A percentile compares a stretch with the other conserved stretches of the same genome.
Evolutionary conservation across 1,284 basidiomycete genomes (phyloP).

Genomic region (Exobasidium cylindrosporum): DNA sequence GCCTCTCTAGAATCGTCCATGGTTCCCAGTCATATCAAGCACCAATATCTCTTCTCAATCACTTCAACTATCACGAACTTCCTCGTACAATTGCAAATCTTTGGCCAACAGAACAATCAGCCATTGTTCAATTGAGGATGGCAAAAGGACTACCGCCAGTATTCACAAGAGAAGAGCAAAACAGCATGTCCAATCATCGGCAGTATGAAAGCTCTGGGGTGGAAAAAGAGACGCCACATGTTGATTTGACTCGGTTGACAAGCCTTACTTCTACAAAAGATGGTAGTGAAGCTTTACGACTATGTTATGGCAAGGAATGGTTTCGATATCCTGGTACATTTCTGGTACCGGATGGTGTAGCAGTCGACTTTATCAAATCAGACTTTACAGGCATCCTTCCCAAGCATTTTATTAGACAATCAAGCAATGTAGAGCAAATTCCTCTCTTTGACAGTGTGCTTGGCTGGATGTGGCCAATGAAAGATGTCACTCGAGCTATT

Average conservation of each 20-base stretch:
- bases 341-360: conserved; percentile 70
- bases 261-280: not conserved
- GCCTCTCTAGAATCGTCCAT: conserved; percentile 75
- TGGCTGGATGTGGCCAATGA: conserved; percentile 56
- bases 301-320: conserved; percentile 95
- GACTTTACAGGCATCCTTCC: conserved; percentile 87
- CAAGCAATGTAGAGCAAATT: not conserved
- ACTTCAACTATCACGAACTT: conserved; percentile 75
- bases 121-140: conserved; percentile 21
- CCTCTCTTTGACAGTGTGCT: conserved; percentile 52
- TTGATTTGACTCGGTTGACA: conserved; percentile 12
- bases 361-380: conserved; percentile 84
- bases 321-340: conserved; percentile 88
- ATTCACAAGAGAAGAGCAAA: conserved; percentile 23
- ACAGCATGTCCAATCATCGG: conserved; percentile 22
- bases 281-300: conserved; percentile 20
- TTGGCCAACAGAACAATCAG: conserved; percentile 25
- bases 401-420: conserved; percentile 64
- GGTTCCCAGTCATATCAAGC: conserved; percentile 67
- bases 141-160: conserved; percentile 25
- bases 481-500: conserved; percentile 64
- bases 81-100: conserved; percentile 62
- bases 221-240: conserved; percentile 15
- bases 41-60: conserved; percentile 71
- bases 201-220: not conserved